Evolutionary conservation across 129 eudicot species (phyloP), one percentile per base, ranked within the genome.

Genomic region (Smallanthus sonchifolius): DNA sequence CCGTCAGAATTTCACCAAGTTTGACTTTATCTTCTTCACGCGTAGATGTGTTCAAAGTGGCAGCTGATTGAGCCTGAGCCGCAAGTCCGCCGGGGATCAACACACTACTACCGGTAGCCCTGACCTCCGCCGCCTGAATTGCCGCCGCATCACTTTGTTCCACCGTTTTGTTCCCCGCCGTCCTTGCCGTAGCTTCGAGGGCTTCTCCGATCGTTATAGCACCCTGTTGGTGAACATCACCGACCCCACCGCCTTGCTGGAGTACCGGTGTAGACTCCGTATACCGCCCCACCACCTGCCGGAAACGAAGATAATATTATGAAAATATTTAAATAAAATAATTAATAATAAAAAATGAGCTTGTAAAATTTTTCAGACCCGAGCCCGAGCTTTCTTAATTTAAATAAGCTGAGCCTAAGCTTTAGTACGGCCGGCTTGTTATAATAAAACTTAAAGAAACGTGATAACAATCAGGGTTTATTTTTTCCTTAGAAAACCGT

Each of bases 131-230:
- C 3, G 93, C 97, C 43, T 82, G 93, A 51, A 92, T 89, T 0
- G 96, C 97, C 1, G 91, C 89, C 0, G 92, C 92, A 52, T 92
- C 98, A 42, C 92, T 84, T 35, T 75, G 87, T 13, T 89, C 96
- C 52, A 92, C 86, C 1, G 95, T 70, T 65, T 86, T 92, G 73
- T 84, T 67, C 0, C 95, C 92, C 1, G 87, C 88, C 0, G 87
- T 72, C 19, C 57, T 69, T 10, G 83, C 86, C 0, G 85, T 57
- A 0, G 96, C 94, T 77, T 89, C 95, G 5, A 92, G 86, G 5
- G 98, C 98, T 79, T 89, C 95, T 35, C 97, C 96, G 42, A 89
- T 92, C 3, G 98, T 92, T 64, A 92, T 76, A 1, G 51, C 65
- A 7, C 83, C 66, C n/a, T 75, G 80, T n/a, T 63, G 79, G 49